These are phyloP conservation scores for Monosporascus ibericus DNA, from an alignment of 2,329 filamentous ascomycete genomes.

Conservation along the genomic window DNA sequence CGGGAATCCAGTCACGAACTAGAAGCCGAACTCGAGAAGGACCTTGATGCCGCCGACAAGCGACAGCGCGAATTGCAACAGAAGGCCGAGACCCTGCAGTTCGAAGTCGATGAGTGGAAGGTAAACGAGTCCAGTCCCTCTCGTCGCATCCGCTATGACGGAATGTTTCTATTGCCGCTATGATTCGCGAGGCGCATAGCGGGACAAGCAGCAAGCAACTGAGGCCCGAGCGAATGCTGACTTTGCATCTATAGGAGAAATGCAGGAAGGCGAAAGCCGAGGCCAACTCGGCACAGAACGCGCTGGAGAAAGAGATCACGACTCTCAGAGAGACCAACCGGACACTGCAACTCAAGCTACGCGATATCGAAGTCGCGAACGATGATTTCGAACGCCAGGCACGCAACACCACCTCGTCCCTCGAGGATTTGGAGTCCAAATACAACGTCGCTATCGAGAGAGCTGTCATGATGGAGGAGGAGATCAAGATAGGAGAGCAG, in stretches of 20 bases:
- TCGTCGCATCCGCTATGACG: too few species aligned
- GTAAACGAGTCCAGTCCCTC: slow-evolving; percentile 42
- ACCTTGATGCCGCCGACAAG: slow-evolving; percentile 92
- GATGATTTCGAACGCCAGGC: slow-evolving; percentile 97
- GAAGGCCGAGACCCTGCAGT: slow-evolving; percentile 77
- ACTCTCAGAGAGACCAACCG: slow-evolving; percentile 79
- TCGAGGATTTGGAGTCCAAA: slow-evolving; percentile 95
- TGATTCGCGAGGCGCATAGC: slow-evolving; percentile 3
- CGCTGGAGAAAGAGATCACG: slow-evolving; percentile 93
- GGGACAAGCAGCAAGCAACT: background rate
- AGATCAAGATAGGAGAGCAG: slow-evolving; percentile 84
- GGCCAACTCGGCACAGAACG: slow-evolving; percentile 75
- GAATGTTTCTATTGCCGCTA: background rate
- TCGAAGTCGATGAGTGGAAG: slow-evolving; percentile 98
- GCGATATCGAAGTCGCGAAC: slow-evolving; percentile 96
- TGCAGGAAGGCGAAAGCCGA: slow-evolving; percentile 93
- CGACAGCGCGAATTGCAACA: slow-evolving; percentile 79
- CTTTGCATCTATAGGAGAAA: slow-evolving; percentile 59
- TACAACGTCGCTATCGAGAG: slow-evolving; percentile 93
- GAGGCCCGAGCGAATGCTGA: slow-evolving; percentile 12
- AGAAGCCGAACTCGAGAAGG: slow-evolving; percentile 90
- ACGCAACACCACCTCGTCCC: slow-evolving; percentile 87
- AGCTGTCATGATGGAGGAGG: slow-evolving; percentile 88
- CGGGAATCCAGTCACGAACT: slow-evolving; percentile 90
- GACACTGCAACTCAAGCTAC: slow-evolving; percentile 72